Evolutionary conservation across 306 rosid genomes (phyloP).

Genomic region (Vigna reflexopilosa): DNA sequence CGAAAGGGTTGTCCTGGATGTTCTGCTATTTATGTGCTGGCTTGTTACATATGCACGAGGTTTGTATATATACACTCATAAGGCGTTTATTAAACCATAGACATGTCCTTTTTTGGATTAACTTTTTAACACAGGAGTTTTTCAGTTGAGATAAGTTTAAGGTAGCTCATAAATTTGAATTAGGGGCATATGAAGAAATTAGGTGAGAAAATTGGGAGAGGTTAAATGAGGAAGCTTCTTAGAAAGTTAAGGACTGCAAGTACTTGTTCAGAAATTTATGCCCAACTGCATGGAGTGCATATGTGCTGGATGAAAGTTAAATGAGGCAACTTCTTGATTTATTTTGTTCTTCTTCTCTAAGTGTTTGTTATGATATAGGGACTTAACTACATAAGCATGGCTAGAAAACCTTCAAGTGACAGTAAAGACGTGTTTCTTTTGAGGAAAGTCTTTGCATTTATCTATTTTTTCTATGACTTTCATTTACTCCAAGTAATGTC

Average conservation of each 20-base stretch:
- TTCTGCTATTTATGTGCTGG: background rate
- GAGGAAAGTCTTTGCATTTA: background rate
- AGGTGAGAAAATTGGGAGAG: background rate
- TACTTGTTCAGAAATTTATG: background rate
- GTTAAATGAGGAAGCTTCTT: constrained; percentile 17
- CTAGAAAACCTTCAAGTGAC: constrained; percentile 19
- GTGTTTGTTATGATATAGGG: background rate
- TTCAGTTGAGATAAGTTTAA: background rate
- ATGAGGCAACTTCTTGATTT: constrained; percentile 3
- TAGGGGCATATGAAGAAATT: background rate
- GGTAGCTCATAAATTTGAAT: background rate
- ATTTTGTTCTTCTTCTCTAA: background rate
- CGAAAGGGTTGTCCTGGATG: constrained; percentile 4
- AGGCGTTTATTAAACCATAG: background rate
- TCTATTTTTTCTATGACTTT: background rate
- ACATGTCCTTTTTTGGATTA: background rate
- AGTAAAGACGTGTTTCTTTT: background rate
- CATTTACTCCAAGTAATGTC: background rate
- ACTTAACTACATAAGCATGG: background rate
- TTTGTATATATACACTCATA: background rate
- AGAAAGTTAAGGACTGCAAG: background rate
- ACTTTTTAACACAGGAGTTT: background rate
- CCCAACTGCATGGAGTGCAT: background rate
- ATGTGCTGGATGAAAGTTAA: background rate
- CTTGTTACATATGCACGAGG: background rate